These are phyloP conservation scores for Ampelomyces quisqualis DNA, from an alignment of 2,329 filamentous ascomycete species.

Conservation along the genomic window DNA sequence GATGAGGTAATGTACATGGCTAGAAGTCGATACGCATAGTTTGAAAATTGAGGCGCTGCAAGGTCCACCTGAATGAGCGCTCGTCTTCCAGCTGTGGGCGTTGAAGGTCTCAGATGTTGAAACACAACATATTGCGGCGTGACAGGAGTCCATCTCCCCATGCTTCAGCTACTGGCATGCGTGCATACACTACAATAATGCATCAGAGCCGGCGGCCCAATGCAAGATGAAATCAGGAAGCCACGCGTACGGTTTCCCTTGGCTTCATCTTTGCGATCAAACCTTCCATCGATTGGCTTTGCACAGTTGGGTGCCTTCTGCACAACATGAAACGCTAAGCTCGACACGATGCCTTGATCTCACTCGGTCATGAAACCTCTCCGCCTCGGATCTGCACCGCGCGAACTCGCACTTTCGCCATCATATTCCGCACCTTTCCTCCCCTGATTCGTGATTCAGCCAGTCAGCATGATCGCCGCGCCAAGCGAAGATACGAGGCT, in stretches of 20 bases:
- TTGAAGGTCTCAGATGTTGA: too few species aligned
- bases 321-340: conserved; percentile 1
- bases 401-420: not conserved
- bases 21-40: too few species aligned
- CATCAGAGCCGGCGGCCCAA: not conserved
- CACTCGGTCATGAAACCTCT: conserved; percentile 5
- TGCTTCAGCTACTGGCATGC: not conserved
- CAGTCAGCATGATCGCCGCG: conserved; percentile 4
- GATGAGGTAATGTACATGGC: not conserved
- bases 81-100: too few species aligned
- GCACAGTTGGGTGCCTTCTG: not conserved
- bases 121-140: not conserved
- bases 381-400: not conserved
- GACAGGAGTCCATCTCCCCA: not conserved
- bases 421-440: too few species aligned
- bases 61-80: too few species aligned
- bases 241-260: too few species aligned
- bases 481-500: conserved; percentile 2
- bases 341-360: not conserved
- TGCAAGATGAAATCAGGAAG: too few species aligned
- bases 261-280: not conserved
- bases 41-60: too few species aligned
- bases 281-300: not conserved
- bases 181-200: not conserved
- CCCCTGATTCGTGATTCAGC: not conserved